These are phyloP conservation scores for Plectosphaerella sp. DNA, from an alignment of 2,329 filamentous ascomycete genomes.

Conservation along the genomic window DNA sequence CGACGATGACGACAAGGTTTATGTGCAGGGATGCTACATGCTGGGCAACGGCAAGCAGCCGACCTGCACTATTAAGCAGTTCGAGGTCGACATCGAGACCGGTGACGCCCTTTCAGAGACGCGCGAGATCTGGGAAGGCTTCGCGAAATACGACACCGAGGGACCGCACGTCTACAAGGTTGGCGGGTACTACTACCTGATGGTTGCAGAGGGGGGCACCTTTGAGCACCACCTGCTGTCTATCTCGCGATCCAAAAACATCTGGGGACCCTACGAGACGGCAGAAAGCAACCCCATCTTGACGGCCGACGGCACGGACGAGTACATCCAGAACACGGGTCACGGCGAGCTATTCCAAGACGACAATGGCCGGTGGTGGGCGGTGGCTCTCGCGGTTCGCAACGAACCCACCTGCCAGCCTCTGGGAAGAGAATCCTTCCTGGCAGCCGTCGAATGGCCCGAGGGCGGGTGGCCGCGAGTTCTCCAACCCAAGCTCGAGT, in stretches of 20 bases:
- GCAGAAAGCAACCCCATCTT: slow-evolving; percentile 27
- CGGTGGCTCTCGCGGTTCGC: slow-evolving; percentile 5
- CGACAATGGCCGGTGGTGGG: slow-evolving; percentile 31
- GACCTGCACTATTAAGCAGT: slow-evolving; percentile 10
- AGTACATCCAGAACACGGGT: slow-evolving; percentile 47
- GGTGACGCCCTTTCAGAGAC: slow-evolving; percentile 14
- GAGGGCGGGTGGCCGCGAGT: slow-evolving; percentile 4
- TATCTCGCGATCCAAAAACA: slow-evolving; percentile 17
- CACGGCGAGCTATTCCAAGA: slow-evolving; percentile 55
- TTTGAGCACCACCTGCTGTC: slow-evolving; percentile 21
- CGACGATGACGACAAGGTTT: slow-evolving; percentile 27
- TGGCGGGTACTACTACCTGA: slow-evolving; percentile 30
- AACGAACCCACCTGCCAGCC: neutral
- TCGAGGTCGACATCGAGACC: slow-evolving; percentile 14
- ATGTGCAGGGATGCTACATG: slow-evolving; percentile 19
- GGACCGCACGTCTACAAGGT: slow-evolving; percentile 26
- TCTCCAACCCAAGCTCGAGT: neutral
- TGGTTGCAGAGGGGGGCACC: slow-evolving; percentile 34
- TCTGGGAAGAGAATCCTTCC: slow-evolving; percentile 4
- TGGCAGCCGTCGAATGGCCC: slow-evolving; percentile 4
- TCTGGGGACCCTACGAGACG: slow-evolving; percentile 21
- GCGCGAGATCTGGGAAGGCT: slow-evolving; percentile 24
- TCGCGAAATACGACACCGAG: slow-evolving; percentile 6
- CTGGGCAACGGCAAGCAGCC: neutral
- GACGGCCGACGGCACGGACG: slow-evolving; percentile 37